Percentiles rank a stretch among this genome's conserved stretches.
Conservation (phyloP, 2,329 filamentous ascomycete species). For the Xylaria hypoxylon region DNA sequence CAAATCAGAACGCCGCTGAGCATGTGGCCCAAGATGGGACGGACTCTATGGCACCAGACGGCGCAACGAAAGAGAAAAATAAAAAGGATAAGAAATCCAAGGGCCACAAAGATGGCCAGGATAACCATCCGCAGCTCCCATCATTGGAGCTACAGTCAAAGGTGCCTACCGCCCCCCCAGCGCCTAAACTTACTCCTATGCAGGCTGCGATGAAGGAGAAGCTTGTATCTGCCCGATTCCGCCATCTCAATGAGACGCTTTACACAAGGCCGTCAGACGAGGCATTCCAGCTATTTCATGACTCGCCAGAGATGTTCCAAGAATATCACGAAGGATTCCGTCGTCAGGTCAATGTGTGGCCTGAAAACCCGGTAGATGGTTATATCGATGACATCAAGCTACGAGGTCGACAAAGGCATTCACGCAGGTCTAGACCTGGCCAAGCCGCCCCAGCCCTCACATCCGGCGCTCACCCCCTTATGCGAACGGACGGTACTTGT, state of each 20-base stretch:
- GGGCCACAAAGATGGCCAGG: constrained; percentile 37
- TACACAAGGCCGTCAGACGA: constrained; percentile 91
- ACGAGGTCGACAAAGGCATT: constrained; percentile 68
- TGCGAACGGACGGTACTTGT: constrained; percentile 77
- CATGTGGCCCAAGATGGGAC: constrained; percentile 31
- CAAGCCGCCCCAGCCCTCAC: constrained; percentile 39
- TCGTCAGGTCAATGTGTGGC: constrained; percentile 95
- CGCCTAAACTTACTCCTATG: constrained; percentile 83
- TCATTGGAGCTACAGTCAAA: constrained; percentile 38
- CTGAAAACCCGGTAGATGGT: constrained; percentile 91
- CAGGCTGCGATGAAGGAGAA: constrained; percentile 96
- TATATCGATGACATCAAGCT: constrained; percentile 79
- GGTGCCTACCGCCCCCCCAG: constrained; percentile 48
- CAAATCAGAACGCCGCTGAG: constrained; percentile 22
- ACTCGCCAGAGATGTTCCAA: constrained; percentile 91
- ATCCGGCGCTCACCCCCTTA: constrained; percentile 64
- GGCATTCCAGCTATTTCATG: constrained; percentile 83
- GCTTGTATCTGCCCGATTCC: constrained; percentile 93
- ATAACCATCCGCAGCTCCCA: constrained; percentile 16
- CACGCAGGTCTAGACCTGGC: constrained; percentile 41
- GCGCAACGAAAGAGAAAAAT: constrained; percentile 52
- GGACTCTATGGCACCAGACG: constrained; percentile 26
- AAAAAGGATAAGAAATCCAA: constrained; percentile 49
- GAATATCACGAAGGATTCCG: constrained; percentile 98
- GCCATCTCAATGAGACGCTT: constrained; percentile 94